These are phyloP conservation scores for Ostreobium quekettii DNA, from an alignment of 139 green algal genomes.

Conservation along the genomic window DNA sequence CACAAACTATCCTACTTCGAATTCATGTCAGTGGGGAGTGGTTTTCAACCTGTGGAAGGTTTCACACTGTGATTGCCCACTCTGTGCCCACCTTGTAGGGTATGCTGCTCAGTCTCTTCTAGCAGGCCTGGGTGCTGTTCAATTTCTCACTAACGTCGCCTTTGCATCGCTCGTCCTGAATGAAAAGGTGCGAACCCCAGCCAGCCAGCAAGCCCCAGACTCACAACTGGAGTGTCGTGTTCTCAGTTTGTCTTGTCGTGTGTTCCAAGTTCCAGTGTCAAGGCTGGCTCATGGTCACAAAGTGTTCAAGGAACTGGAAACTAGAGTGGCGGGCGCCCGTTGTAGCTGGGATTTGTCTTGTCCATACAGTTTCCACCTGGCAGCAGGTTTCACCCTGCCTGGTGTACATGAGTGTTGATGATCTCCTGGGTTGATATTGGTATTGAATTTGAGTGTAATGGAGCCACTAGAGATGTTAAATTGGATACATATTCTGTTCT, in stretches of 20 bases:
- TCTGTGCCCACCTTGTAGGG: slow-evolving; percentile 35
- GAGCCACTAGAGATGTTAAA: neutral
- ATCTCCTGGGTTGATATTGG: neutral
- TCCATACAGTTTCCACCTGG: no score
- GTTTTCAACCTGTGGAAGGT: no score
- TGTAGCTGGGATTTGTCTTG: neutral
- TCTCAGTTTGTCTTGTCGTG: neutral
- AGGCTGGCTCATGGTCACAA: neutral
- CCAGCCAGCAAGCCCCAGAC: neutral
- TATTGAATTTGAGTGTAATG: neutral
- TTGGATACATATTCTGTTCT: neutral
- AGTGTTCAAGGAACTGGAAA: slow-evolving; percentile 1
- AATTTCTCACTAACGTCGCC: slow-evolving; percentile 82
- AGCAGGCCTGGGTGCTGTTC: slow-evolving; percentile 66
- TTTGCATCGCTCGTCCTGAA: slow-evolving; percentile 71
- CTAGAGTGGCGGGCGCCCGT: neutral
- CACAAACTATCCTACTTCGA: no score
- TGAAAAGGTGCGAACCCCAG: slow-evolving; percentile 45
- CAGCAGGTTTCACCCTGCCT: no score
- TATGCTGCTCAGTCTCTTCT: slow-evolving; percentile 81
- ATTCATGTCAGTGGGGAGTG: no score
- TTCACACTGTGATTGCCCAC: neutral
- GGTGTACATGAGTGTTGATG: neutral
- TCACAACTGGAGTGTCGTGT: neutral
- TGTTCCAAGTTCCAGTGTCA: neutral